phyloP scores from a whole-genome alignment of 345 rosid genomes.

The Zanthoxylum bungeanum region DNA sequence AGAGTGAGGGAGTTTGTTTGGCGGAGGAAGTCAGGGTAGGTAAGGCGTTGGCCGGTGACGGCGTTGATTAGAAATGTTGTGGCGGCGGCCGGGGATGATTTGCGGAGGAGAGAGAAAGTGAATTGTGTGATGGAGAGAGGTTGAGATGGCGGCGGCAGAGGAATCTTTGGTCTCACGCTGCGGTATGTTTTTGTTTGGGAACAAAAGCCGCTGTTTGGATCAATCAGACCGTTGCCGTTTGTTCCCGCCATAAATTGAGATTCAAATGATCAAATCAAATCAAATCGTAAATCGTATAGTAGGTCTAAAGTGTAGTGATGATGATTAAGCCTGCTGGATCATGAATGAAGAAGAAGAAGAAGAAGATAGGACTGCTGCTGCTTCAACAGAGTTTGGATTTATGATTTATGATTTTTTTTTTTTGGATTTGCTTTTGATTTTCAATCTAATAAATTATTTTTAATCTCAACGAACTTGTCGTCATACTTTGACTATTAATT shows the following conservation, averaged over 20 bases:
- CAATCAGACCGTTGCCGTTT: slow-evolving; percentile 3
- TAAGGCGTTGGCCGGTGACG: slow-evolving; percentile 30
- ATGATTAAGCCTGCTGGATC: too few species aligned
- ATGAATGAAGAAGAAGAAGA: too few species aligned
- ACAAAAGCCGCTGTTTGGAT: slow-evolving; percentile 53
- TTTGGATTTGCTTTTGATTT: too few species aligned
- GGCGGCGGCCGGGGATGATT: slow-evolving; percentile 22
- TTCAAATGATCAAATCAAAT: too few species aligned
- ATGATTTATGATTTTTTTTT: too few species aligned
- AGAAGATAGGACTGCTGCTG: too few species aligned
- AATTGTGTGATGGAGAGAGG: slow-evolving; percentile 55
- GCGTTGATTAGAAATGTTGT: slow-evolving; percentile 39
- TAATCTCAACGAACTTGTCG: too few species aligned
- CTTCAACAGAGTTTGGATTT: too few species aligned
- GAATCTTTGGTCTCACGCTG: slow-evolving; percentile 45
- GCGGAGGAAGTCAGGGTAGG: slow-evolving; percentile 52
- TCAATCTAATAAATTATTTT: too few species aligned
- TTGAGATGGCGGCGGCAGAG: slow-evolving; percentile 43
- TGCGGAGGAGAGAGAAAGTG: slow-evolving; percentile 48
- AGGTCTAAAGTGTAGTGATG: too few species aligned
- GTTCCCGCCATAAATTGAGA: neutral
- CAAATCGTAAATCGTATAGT: too few species aligned
- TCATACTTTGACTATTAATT: too few species aligned
- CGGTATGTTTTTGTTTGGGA: slow-evolving; percentile 41
- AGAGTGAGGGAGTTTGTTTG: slow-evolving; percentile 37